Evolutionary conservation across 306 rosid species (phyloP).

Genomic region (Trichosanthes truncata): DNA sequence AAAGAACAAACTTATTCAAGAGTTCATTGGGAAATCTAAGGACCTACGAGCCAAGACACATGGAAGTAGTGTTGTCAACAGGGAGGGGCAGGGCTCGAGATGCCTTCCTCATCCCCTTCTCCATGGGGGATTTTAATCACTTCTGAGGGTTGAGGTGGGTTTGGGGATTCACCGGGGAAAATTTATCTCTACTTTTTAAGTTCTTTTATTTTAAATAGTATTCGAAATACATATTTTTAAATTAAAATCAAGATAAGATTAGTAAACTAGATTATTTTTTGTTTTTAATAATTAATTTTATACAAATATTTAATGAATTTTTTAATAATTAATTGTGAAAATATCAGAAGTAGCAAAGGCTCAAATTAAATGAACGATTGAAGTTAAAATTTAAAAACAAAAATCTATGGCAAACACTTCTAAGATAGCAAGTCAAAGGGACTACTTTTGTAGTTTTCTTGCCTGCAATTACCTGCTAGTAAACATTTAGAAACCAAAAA

Average conservation of each 20-base stretch:
- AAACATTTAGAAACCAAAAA: background rate
- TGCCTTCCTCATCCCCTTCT: too few species aligned
- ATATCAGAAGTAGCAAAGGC: background rate
- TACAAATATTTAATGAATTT: too few species aligned
- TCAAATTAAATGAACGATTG: background rate
- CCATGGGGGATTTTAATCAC: too few species aligned
- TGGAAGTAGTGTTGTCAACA: background rate
- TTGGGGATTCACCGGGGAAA: too few species aligned
- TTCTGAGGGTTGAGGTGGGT: too few species aligned
- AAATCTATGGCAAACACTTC: background rate
- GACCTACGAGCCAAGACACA: background rate
- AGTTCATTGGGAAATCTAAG: background rate
- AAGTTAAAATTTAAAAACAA: too few species aligned
- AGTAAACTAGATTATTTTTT: background rate
- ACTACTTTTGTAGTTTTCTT: background rate
- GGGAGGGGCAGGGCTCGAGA: background rate
- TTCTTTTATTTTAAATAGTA: too few species aligned
- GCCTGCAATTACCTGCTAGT: background rate
- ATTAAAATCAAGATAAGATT: background rate
- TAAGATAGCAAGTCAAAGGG: background rate
- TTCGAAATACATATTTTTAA: background rate
- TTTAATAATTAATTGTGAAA: background rate
- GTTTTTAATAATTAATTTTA: too few species aligned
- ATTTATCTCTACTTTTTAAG: background rate
- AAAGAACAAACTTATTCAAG: background rate